Evolutionary conservation across 371 early-diverging fungal species (phyloP), one percentile per base, ranked within the genome.

Genomic region (Mucor piriformis): DNA sequence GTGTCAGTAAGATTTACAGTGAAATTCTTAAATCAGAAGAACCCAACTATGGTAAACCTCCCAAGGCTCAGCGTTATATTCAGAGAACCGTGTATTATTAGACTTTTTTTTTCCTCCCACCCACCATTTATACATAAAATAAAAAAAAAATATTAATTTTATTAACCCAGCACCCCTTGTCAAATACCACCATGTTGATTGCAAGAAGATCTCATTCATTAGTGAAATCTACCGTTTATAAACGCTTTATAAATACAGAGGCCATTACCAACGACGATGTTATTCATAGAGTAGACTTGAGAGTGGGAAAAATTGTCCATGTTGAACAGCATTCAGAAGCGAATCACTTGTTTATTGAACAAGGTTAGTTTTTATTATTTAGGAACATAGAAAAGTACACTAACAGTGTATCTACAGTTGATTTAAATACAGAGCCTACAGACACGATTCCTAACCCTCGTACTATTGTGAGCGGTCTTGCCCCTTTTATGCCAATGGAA

Each of bases 381-480:
- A 15, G 3, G 12, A 15, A 46, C 34, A 48, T n/a, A 18, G 16
- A 54, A 25, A 40, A 23, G 6, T 8, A 21, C 3, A 51, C 15
- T 7, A 50, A 23, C 11, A 16, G 12, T 11, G 21, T 15, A 13
- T 35, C n/a, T 16, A 34, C 24, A 61, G 61, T 61, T 2, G 61
- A 61, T 16, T 61, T 61, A n/a, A 54, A 61, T 35, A 87, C 88
- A 48, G 83, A 70, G 20, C 1, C 70, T 21, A 58, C 76, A 32
- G 73, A 72, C 5, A n/a, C 32, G 1, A 44, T 55, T 33, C 59
- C 66, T 10, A 67, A 66, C 1, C 86, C 88, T 20, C 75, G 94
- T 16, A 87, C 86, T 7, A 87, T 94, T 62, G 91, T 92, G 7
- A 88, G 88, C 59, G 94, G 94, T 0, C 73, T 94, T 7, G 91